Evolutionary conservation across 306 rosid species (phyloP), one percentile per base, ranked within the genome.

Genomic region (Sophora flavescens): DNA sequence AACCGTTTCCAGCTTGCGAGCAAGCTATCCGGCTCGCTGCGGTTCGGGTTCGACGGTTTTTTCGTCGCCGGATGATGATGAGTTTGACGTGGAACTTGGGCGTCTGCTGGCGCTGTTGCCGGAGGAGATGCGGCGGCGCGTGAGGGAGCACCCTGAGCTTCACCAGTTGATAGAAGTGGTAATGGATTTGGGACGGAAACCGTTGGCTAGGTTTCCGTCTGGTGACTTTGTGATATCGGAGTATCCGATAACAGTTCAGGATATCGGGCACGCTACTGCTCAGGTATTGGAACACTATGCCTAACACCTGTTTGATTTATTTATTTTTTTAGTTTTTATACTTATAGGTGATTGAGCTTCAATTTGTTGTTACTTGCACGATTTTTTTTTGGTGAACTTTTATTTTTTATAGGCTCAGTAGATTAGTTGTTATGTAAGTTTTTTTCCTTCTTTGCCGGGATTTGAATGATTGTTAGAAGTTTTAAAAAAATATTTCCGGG

Each of bases 161-260:
- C 89, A 83, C 39, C 87, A 81, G 32, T 77, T 95, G 89, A 95
- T 88, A 8, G 98, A 95, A 79, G 95, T 95, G 61, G 95, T 95
- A 8, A 86, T 90, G 97, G 97, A 95, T 83, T 92, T 95, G 85
- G 98, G 98, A 56, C 88, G 98, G 80, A 90, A 92, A 73, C 99
- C 97, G 0, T 60, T 92, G 48, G 98, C 97, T 12, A 84, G 99
- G 76, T 95, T 95, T 79, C 99, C 97, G 6, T 84, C 96, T 3
- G 96, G 97, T 0, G 98, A 95, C 76, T 90, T 85, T 63, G 86
- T 86, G 48, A 86, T 94, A 65, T 91, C 93, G 36, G 91, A 90
- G 35, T 84, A 72, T 51, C 95, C 87, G 4, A 89, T 90, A 12
- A 84, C 91, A 22, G 81, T 87, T 76, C 84, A 89, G 74, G 97